Conservation (phyloP, 805 yeast genomes). For the Lachancea nothofagi region DNA sequence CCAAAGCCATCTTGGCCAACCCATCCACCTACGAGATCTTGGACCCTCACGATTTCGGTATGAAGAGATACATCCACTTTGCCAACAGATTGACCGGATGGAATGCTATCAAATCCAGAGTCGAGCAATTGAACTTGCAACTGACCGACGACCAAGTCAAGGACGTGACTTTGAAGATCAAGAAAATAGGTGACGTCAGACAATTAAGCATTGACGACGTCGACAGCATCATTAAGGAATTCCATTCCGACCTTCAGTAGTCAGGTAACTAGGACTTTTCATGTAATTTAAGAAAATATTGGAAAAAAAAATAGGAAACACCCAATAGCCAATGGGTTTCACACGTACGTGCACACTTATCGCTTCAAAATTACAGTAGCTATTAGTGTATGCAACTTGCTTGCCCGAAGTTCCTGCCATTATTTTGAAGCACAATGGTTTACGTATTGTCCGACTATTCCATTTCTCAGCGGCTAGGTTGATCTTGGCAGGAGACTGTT, state of each 20-base stretch:
- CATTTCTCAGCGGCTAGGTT: no score
- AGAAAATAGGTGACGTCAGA: constrained; percentile 91
- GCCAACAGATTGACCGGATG: constrained; percentile 98
- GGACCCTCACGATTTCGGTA: constrained; percentile 92
- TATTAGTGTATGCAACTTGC: no score
- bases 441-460: no score
- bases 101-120: constrained; percentile 98
- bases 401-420: no score
- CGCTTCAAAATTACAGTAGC: no score
- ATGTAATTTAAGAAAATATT: no score
- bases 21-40: constrained; percentile 97
- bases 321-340: no score
- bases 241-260: constrained; percentile 54
- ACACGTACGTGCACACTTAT: no score
- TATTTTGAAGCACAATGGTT: no score
- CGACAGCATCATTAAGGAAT: constrained; percentile 91
- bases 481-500: no score
- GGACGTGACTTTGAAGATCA: constrained; percentile 91
- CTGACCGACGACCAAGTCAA: constrained; percentile 90
- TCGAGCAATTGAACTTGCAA: constrained; percentile 88
- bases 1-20: constrained; percentile 96
- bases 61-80: constrained; percentile 92
- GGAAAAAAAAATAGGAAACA: no score
- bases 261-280: no score
- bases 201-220: constrained; percentile 94